phyloP scores from a whole-genome alignment of 176 grass and related monocot genomes.

The Juncus inflexus region DNA sequence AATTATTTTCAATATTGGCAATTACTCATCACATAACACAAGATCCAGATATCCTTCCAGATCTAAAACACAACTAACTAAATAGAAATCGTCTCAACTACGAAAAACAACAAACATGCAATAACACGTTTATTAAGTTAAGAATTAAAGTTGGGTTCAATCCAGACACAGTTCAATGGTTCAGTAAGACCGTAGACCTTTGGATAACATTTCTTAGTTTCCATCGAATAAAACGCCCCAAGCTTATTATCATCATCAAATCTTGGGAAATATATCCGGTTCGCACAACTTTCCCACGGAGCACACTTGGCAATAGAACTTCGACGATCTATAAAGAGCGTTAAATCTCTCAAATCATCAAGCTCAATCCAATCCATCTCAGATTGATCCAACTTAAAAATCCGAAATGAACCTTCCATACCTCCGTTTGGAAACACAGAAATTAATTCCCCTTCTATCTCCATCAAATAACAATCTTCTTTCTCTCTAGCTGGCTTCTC shows the following conservation, averaged over 20 bases:
- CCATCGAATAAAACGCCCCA: background rate
- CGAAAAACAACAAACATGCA: no score
- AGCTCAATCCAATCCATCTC: constrained; percentile 8
- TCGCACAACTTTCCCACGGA: background rate
- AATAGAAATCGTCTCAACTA: no score
- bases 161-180: constrained; percentile 13
- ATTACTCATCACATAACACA: no score
- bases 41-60: no score
- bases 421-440: background rate
- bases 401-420: background rate
- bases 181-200: background rate
- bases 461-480: constrained; percentile 4
- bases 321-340: constrained; percentile 13
- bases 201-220: background rate
- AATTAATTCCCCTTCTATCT: background rate
- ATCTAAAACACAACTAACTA: no score
- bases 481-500: background rate
- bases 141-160: constrained; percentile 9
- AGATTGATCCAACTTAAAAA: constrained; percentile 6
- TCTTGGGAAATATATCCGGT: constrained; percentile 2
- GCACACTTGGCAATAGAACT: background rate
- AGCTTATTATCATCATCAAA: constrained; percentile 1
- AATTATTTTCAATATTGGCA: no score
- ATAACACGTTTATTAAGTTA: no score
- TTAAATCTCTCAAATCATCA: background rate